phyloP scores from a whole-genome alignment of 805 yeast genomes.

The Metschnikowia lunata region DNA sequence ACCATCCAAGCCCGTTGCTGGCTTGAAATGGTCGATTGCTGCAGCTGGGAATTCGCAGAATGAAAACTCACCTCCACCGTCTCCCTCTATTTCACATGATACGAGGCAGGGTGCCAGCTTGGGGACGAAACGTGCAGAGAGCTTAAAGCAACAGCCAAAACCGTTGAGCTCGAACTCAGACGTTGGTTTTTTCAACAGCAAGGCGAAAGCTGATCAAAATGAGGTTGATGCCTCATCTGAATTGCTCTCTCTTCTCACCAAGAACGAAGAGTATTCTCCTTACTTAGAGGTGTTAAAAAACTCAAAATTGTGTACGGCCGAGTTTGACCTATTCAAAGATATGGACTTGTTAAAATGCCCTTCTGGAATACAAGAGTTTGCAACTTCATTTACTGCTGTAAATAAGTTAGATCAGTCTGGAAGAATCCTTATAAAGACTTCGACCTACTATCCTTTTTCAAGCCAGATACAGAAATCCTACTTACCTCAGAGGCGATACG shows the following conservation, averaged over 20 bases:
- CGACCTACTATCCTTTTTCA: conserved; percentile 22
- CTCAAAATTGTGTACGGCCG: conserved; percentile 29
- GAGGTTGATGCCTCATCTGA: conserved; percentile 17
- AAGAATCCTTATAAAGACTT: conserved; percentile 20
- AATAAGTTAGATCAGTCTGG: conserved; percentile 23
- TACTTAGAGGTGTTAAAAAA: conserved; percentile 27
- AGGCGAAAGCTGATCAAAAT: conserved; percentile 1
- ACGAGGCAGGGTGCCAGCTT: conserved; percentile 1
- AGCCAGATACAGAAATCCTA: conserved; percentile 33
- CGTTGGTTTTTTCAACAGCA: background rate
- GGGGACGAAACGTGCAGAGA: background rate
- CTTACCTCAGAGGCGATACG: conserved; percentile 21
- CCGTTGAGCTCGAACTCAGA: background rate
- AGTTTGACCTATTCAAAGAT: conserved; percentile 34
- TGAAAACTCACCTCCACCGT: conserved; percentile 5
- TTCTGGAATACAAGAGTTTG: conserved; percentile 41
- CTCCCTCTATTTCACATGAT: conserved; percentile 1
- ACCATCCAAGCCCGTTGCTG: conserved; percentile 51
- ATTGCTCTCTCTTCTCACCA: conserved; percentile 18
- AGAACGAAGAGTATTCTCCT: conserved; percentile 17
- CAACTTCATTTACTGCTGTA: conserved; percentile 35
- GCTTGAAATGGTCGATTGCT: conserved; percentile 54
- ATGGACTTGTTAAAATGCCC: conserved; percentile 31
- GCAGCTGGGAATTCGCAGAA: conserved; percentile 35
- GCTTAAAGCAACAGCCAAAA: background rate